phyloP scores from a whole-genome alignment of 768 basidiomycete genomes.

The Paxillus rubicundulus region DNA sequence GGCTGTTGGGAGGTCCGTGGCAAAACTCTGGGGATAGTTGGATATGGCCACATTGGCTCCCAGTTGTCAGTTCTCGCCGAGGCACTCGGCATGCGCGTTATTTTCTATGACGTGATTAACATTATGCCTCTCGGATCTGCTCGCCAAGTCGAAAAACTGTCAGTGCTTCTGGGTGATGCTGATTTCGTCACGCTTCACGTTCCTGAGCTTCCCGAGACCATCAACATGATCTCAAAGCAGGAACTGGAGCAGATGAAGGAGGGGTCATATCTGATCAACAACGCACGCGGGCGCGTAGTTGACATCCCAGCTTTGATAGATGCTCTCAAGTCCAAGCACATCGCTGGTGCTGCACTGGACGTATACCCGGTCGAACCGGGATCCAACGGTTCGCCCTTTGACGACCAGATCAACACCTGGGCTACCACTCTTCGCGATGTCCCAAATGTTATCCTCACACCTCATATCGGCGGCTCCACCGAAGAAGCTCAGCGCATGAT shows the following conservation, averaged over 20 bases:
- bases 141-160: slow-evolving; percentile 80
- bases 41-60: slow-evolving; percentile 97
- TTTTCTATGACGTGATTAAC: slow-evolving; percentile 94
- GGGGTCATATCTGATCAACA: slow-evolving; percentile 95
- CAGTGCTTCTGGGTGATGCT: slow-evolving; percentile 67
- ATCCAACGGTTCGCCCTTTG: slow-evolving; percentile 86
- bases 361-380: slow-evolving; percentile 95
- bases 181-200: slow-evolving; percentile 98
- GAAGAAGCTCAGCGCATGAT: slow-evolving; percentile 99
- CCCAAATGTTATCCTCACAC: slow-evolving; percentile 94
- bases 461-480: slow-evolving; percentile 98
- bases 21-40: slow-evolving; percentile 96
- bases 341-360: slow-evolving; percentile 87
- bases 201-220: slow-evolving; percentile 94
- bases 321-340: slow-evolving; percentile 78
- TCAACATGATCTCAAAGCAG: slow-evolving; percentile 80
- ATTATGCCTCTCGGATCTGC: slow-evolving; percentile 98
- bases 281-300: slow-evolving; percentile 92
- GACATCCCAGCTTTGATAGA: slow-evolving; percentile 89
- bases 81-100: slow-evolving; percentile 91
- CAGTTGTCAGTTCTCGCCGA: slow-evolving; percentile 97
- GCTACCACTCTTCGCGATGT: slow-evolving; percentile 68
- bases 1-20: slow-evolving; percentile 98
- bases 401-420: slow-evolving; percentile 87
- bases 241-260: slow-evolving; percentile 91